Base-by-base conservation (phyloP, 2,329 filamentous ascomycete species). In the Paracamarosporium sp. region DNA sequence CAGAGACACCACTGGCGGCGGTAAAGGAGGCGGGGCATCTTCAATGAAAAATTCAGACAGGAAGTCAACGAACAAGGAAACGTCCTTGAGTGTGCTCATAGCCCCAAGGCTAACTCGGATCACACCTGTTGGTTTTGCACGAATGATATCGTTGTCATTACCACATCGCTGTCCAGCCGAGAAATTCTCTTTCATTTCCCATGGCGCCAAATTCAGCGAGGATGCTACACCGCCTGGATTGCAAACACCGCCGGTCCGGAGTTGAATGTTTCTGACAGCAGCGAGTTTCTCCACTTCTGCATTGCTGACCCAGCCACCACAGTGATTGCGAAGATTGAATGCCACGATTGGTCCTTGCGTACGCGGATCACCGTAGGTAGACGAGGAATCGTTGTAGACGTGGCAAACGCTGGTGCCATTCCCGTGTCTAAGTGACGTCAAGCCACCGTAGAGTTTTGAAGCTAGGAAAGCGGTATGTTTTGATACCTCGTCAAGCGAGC, bases 281-380 rank as follows among this genome's bases (percentile, higher is more conserved):
- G 93, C 90, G 22, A 97, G 81, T 74, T 94, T 96, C 72, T 98
- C 93, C 17, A 98, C 88, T 71, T 98, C 93, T 13, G 86, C 83
- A 60, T 93, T 89, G 63, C 91, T 91, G 50, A 95, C 75, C 90
- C 92, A 97, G 27, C 85, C 84, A 0, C 91, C 90, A 8, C 80
- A 72, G 20, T 85, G 83, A 62, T 89, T 91, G 50, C 80, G 83
- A 30, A 98, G 70, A 67, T 98, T 98, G 80, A 98, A 94, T 0
- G 93, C 88, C 25, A 97, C 76, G 8, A 93, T 85, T 0, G 94
- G 91, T 0, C 94, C 94, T 68, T 86, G 86, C 0, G 76, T 79
- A 6, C 66, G 68, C 8, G 67, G 70, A 72, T 80, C 76, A 20
- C 71, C 76, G 56, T 83, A 86, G 2, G 69, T 66, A 3, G 79